Percentiles rank a stretch among this genome's conserved stretches.
These are phyloP conservation scores for Neonectria neomacrospora DNA, from an alignment of 2,329 filamentous ascomycete species.

Conservation along the genomic window DNA sequence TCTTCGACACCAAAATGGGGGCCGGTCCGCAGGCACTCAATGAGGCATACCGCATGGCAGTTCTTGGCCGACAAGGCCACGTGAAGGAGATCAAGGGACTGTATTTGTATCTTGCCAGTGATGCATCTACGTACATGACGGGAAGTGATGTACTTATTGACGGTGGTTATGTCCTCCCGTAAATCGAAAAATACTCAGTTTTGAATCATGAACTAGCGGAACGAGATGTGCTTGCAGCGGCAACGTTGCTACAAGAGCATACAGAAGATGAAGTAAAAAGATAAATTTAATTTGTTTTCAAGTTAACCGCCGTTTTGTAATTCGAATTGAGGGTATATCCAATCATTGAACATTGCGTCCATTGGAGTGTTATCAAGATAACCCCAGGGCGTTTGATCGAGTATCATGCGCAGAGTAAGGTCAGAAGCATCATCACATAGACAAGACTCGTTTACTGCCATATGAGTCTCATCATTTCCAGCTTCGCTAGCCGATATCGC, in stretches of 20 bases:
- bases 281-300: background rate
- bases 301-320: slow-evolving; percentile 7
- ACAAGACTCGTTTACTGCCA: slow-evolving; percentile 15
- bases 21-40: slow-evolving; percentile 55
- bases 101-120: slow-evolving; percentile 61
- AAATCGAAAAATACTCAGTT: background rate
- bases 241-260: background rate
- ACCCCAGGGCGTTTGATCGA: slow-evolving; percentile 22
- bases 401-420: slow-evolving; percentile 18
- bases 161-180: slow-evolving; percentile 48
- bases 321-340: slow-evolving; percentile 24
- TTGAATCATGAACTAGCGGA: background rate
- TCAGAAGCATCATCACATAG: slow-evolving; percentile 19
- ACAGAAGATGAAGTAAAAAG: too few relatives aligned
- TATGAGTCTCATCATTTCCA: background rate
- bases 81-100: slow-evolving; percentile 72
- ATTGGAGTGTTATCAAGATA: slow-evolving; percentile 23
- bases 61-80: slow-evolving; percentile 65
- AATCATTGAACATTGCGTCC: slow-evolving; percentile 23
- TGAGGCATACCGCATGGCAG: slow-evolving; percentile 60
- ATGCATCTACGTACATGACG: slow-evolving; percentile 62
- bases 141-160: slow-evolving; percentile 62
- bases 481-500: background rate
- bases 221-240: too few relatives aligned
- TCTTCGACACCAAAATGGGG: slow-evolving; percentile 64